Evolutionary conservation across 2,329 filamentous ascomycete genomes (phyloP), one percentile per base, ranked within the genome.

Genomic region (Scedosporium aurantiacum): DNA sequence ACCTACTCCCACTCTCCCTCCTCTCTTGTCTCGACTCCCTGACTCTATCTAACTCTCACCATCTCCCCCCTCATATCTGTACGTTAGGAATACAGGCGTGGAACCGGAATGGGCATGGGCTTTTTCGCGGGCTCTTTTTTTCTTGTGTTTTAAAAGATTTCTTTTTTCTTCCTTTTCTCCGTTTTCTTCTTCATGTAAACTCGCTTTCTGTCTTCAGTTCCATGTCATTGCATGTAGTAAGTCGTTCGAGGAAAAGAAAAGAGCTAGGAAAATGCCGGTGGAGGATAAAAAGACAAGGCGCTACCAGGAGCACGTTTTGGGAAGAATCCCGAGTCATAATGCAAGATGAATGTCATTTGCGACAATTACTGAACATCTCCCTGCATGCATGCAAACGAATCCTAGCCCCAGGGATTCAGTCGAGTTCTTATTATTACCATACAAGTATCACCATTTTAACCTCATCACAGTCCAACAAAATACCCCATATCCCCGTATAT

Each of bases 11-110:
- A 58, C 55, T 21, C 25, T 40, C 41, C 43, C 18, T 61, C 43
- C 54, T 37, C 7, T 28, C 28, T 10, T 6, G 10, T 37, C 32
- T 37, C 37, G 37, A 60, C 28, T 21, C 27, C 16, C 14, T 54
- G 32, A 37, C 27, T 50, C 41, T n/a, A n/a, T 61, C 50, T 27
- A 2, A 12, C 43, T 47, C 23, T 23, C 50, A 52, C 47, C 23
- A 6, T 52, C 50, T 54, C 50, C 23, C 43, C 21, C 23, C 50
- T 54, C 50, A 54, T 54, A 54, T 54, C 27, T 54, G 50, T 54
- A 54, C 50, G 50, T 54, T 54, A 54, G 50, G 50, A 10, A 54
- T 54, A 54, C 50, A 54, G 50, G 50, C 50, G 50, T 16, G 50
- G 50, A 16, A 27, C 5, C 12, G 18, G 50, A 14, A 27, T 12